phyloP scores from a whole-genome alignment of 768 basidiomycete species.

The Polyporus arcularius region DNA sequence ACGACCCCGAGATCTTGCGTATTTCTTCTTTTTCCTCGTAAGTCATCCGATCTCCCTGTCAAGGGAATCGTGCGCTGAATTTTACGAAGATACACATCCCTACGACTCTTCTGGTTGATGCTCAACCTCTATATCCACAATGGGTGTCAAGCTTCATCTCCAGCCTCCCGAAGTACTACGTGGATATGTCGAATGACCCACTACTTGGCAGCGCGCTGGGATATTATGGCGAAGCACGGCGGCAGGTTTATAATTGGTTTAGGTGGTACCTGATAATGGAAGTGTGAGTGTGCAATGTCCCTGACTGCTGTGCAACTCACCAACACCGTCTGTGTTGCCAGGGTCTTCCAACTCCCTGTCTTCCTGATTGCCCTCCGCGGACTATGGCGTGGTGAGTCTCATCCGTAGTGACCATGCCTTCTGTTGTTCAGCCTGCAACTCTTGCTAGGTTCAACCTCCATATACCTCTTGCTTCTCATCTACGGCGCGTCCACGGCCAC shows the following conservation, averaged over 20 bases:
- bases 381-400: conserved; percentile 52
- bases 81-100: conserved; percentile 59
- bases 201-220: conserved; percentile 57
- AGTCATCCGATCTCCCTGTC: conserved; percentile 16
- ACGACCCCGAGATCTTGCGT: conserved; percentile 66
- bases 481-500: conserved; percentile 82
- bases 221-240: conserved; percentile 29
- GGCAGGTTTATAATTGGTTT: conserved; percentile 54
- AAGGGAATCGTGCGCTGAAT: background rate
- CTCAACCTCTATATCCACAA: conserved; percentile 64
- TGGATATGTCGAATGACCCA: conserved; percentile 65
- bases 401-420: background rate
- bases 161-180: conserved; percentile 49
- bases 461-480: conserved; percentile 65
- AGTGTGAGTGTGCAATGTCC: conserved; percentile 42
- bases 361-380: conserved; percentile 70
- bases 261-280: conserved; percentile 65
- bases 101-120: conserved; percentile 68
- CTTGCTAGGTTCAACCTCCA: conserved; percentile 44
- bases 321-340: conserved; percentile 22
- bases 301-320: background rate
- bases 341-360: conserved; percentile 73
- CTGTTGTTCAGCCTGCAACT: background rate
- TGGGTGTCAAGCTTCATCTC: conserved; percentile 51
- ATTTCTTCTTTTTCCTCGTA: conserved; percentile 72